Conservation (phyloP, 208 protist genomes). For the Trypanosoma boissoni region DNA sequence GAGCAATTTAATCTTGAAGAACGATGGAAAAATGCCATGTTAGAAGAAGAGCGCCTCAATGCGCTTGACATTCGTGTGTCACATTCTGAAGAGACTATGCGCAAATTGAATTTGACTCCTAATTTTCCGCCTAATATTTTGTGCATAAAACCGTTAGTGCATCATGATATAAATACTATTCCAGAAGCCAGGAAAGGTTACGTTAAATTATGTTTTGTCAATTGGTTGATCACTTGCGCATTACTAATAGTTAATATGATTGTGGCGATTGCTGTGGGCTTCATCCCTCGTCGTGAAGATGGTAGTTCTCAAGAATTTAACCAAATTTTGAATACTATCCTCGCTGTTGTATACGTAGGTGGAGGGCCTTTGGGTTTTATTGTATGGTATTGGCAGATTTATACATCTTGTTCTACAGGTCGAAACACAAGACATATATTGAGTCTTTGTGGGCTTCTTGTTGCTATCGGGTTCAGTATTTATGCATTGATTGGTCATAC, state of each 20-base stretch:
- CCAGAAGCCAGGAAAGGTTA: slow-evolving; percentile 35
- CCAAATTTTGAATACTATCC: slow-evolving; percentile 32
- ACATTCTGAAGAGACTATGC: slow-evolving; percentile 24
- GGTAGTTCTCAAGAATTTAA: slow-evolving; percentile 30
- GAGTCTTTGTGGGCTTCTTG: slow-evolving; percentile 49
- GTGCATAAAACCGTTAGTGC: slow-evolving; percentile 66
- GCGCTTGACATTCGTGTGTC: slow-evolving; percentile 33
- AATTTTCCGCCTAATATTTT: slow-evolving; percentile 79
- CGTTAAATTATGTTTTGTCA: slow-evolving; percentile 55
- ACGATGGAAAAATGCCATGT: slow-evolving; percentile 64
- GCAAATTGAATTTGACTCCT: slow-evolving; percentile 19
- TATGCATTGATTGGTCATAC: slow-evolving; percentile 49
- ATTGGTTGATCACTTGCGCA: slow-evolving; percentile 65
- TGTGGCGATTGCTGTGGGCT: slow-evolving; percentile 43
- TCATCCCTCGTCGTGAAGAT: slow-evolving; percentile 22
- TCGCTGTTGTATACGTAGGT: slow-evolving; percentile 52
- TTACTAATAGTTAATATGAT: slow-evolving; percentile 49
- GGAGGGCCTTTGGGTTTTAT: slow-evolving; percentile 69
- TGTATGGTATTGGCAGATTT: slow-evolving; percentile 69
- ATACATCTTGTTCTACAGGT: slow-evolving; percentile 44
- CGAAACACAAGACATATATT: slow-evolving; percentile 44
- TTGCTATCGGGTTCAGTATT: slow-evolving; percentile 45
- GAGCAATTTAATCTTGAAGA: slow-evolving; percentile 38
- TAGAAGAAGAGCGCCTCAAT: slow-evolving; percentile 62
- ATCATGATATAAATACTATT: slow-evolving; percentile 52